These are phyloP conservation scores for Penicillium sp. DNA, from an alignment of 2,329 filamentous ascomycete genomes.

Conservation along the genomic window DNA sequence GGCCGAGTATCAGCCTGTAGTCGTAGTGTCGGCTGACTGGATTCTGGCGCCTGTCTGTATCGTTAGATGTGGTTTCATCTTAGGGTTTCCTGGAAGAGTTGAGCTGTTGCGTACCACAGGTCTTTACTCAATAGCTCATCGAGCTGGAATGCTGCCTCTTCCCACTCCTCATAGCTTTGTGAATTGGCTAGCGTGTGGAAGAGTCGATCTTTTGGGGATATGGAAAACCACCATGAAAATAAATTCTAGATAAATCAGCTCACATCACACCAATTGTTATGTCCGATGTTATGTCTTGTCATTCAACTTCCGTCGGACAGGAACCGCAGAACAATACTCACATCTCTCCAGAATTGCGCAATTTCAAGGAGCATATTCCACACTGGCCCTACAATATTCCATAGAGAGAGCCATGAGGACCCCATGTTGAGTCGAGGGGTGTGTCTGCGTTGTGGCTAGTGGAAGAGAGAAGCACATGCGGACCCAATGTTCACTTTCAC, in stretches of 20 bases:
- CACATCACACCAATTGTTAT: not conserved
- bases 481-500: constrained; percentile 19
- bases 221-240: constrained; percentile 62
- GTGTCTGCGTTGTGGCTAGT: constrained; percentile 3
- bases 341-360: constrained; percentile 59
- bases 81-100: not conserved
- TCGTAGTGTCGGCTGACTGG: constrained; percentile 79
- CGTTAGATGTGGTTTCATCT: not conserved
- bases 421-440: constrained; percentile 17
- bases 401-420: constrained; percentile 26
- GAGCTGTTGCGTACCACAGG: constrained; percentile 56
- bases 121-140: constrained; percentile 78
- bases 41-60: constrained; percentile 67
- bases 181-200: constrained; percentile 63
- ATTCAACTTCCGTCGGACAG: not conserved
- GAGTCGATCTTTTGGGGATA: constrained; percentile 62
- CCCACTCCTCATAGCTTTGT: constrained; percentile 77
- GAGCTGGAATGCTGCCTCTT: constrained; percentile 75
- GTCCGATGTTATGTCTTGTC: not conserved
- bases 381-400: constrained; percentile 37
- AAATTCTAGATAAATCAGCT: constrained; percentile 55
- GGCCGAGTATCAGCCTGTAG: constrained; percentile 75
- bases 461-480: constrained; percentile 4
- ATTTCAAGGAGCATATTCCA: constrained; percentile 61
- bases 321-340: constrained; percentile 29